phyloP scores from a whole-genome alignment of 2,329 filamentous ascomycete genomes.

The Talaromyces albobiverticillius region DNA sequence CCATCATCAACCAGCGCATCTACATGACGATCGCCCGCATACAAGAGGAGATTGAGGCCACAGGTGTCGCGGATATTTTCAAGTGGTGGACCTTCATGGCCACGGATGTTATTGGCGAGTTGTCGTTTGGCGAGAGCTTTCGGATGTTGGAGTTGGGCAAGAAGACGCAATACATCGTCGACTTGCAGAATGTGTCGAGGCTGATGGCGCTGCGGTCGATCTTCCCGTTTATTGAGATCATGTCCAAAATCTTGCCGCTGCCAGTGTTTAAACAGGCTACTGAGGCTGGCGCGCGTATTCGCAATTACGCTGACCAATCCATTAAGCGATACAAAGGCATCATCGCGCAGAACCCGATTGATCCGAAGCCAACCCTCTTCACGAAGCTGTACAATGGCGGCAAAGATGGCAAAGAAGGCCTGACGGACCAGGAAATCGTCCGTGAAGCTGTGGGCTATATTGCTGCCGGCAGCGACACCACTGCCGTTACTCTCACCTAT shows the following conservation, averaged over 20 bases:
- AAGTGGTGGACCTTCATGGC: constrained; percentile 57
- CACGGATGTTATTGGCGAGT: constrained; percentile 53
- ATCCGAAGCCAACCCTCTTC: constrained; percentile 34
- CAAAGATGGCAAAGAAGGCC: constrained; percentile 16
- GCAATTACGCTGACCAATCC: constrained; percentile 24
- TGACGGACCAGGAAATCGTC: constrained; percentile 34
- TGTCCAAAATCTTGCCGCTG: constrained; percentile 23
- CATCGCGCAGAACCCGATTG: constrained; percentile 18
- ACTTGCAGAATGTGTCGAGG: constrained; percentile 25
- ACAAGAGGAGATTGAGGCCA: constrained; percentile 38
- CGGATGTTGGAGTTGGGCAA: constrained; percentile 50
- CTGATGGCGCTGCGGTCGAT: constrained; percentile 14
- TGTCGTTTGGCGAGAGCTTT: constrained; percentile 57
- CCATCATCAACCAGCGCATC: constrained; percentile 40
- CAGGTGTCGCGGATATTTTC: constrained; percentile 43
- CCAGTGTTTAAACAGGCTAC: constrained; percentile 21
- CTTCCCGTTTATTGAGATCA: constrained; percentile 22
- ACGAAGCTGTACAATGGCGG: constrained; percentile 33
- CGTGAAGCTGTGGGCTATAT: constrained; percentile 46
- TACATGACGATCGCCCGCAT: constrained; percentile 45
- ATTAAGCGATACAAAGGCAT: constrained; percentile 24
- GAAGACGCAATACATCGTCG: constrained; percentile 44
- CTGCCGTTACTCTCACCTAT: constrained; percentile 50
- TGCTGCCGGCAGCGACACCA: constrained; percentile 53
- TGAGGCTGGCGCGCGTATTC: constrained; percentile 19